Evolutionary conservation across 176 grass and related monocot genomes (phyloP), one percentile per base, ranked within the genome.

Genomic region (Tillandsia leiboldiana): DNA sequence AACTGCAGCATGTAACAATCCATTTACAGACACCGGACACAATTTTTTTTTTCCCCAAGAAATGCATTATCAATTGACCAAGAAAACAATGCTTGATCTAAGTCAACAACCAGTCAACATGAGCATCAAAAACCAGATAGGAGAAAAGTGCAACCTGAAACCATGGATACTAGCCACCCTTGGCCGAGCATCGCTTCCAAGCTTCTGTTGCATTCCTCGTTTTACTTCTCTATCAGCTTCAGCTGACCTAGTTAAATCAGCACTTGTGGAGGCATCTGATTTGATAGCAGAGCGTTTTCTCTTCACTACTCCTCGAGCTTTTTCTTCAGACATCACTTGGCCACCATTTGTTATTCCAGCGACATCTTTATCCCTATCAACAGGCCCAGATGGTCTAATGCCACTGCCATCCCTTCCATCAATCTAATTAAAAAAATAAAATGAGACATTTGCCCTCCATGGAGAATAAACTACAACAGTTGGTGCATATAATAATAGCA

Each of bases 251-350:
- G 51, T 68, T 70, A 67, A 80, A 87, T 65, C 77, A 70, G 78
- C 73, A 82, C 73, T 52, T 22, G 17, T 63, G 64, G 87, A 83
- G 48, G 79, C 57, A 29, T 91, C 91, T 49, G 85, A 70, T 64
- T 96, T 96, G 42, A 91, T 83, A 18, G 73, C 66, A 84, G 92
- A 96, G 27, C 92, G 88, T 10, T 84, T 96, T 81, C 88, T 96
- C 83, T 89, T 96, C 75, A 91, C 50, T 49, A 96, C 70, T 48
- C 77, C 88, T 69, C 73, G 80, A 64, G 7, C 50, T 81, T 96
- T 96, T 63, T 91, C 88, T 84, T 86, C 88, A 20, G 80, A 51
- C 13, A 69, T 62, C 79, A 69, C 69, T 61, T 69, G 49, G 70
- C 70, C 77, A 59, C 67, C 73, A 90, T 80, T 75, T 22, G 68